phyloP scores from a whole-genome alignment of 495 filamentous ascomycete genomes.

The Clavariopsis aquatica region DNA sequence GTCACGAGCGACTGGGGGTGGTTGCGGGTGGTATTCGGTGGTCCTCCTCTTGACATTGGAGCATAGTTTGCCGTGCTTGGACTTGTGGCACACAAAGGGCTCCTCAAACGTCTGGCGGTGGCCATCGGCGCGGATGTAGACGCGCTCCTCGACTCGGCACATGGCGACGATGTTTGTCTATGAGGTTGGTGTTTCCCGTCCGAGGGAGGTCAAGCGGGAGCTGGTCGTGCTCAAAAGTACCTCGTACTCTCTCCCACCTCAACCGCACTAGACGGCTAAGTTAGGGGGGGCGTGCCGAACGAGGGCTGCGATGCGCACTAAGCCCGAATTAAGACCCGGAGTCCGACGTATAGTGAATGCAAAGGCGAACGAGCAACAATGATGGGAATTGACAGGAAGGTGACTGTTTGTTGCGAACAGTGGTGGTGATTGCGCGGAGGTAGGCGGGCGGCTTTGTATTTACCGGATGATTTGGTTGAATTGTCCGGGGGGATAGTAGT shows the following conservation, averaged over 20 bases:
- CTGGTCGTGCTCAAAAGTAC: background rate
- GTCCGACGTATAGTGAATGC: slow-evolving; percentile 29
- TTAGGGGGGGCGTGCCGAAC: background rate
- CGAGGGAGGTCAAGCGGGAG: background rate
- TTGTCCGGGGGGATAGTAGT: slow-evolving; percentile 5
- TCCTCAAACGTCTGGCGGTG: slow-evolving; percentile 18
- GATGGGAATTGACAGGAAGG: background rate
- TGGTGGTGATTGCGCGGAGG: background rate
- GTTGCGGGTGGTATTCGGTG: slow-evolving; percentile 25
- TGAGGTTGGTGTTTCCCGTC: background rate
- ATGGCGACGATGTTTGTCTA: slow-evolving; percentile 26
- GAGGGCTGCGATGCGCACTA: slow-evolving; percentile 5
- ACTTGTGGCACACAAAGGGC: slow-evolving; percentile 18
- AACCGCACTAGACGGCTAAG: slow-evolving; percentile 6
- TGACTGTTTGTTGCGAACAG: background rate
- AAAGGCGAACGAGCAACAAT: background rate
- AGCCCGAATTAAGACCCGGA: slow-evolving; percentile 29
- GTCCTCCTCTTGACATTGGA: slow-evolving; percentile 17
- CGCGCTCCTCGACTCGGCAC: slow-evolving; percentile 29
- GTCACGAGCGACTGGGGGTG: slow-evolving; percentile 21
- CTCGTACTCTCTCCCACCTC: slow-evolving; percentile 7
- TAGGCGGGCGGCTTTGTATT: slow-evolving; percentile 6
- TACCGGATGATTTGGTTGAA: slow-evolving; percentile 13
- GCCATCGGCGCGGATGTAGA: slow-evolving; percentile 32
- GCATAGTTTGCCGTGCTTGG: slow-evolving; percentile 15